Base-by-base conservation (phyloP, 2,329 filamentous ascomycete species). In the Colletotrichum incanum region DNA sequence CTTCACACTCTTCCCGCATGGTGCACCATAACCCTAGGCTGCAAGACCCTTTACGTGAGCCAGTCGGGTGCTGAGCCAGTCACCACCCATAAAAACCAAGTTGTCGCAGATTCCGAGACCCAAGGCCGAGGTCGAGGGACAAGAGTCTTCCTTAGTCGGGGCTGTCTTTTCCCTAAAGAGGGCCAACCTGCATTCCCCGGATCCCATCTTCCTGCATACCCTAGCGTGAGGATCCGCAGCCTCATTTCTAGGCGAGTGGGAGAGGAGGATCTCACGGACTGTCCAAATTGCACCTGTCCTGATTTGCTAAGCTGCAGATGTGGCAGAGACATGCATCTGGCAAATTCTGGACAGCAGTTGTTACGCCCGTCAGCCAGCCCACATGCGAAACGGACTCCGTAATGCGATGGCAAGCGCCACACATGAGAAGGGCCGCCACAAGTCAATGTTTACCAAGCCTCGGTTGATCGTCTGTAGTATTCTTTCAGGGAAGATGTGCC, bases 31-130 rank as follows among this genome's bases (percentile, higher is more conserved):
- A 55, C 28, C 54, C 43, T 18, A 23, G 52, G 52, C 59, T n/a
- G 20, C 56, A 26, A 43, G 50, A 63, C 23, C 26, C 14, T 49
- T 23, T 43, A n/a, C 49, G 39, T 54, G 20, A 12, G 41, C 34
- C 12, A 3, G 20, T 60, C 52, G 65, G 59, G 45, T 28, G 23
- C 34, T n/a, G 41, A 20, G 26, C 23, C 59, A 41, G 31, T 31
- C 14, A 55, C 28, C 60, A 65, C 52, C 37, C 12, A 47, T n/a
- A 45, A 43, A 54, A 60, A 65, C 52, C 69, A 20, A 49, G 28
- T 12, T 72, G 69, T 64, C 69, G 69, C 65, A 72, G 41, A 69
- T 34, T 69, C 59, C 65, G 43, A 72, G 59, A 69, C 69, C 55
- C 28, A 67, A 23, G 63, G 59, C 43, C 50, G 50, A 64, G 65